phyloP scores from a whole-genome alignment of 768 basidiomycete genomes.

The Asterophora lycoperdoides region DNA sequence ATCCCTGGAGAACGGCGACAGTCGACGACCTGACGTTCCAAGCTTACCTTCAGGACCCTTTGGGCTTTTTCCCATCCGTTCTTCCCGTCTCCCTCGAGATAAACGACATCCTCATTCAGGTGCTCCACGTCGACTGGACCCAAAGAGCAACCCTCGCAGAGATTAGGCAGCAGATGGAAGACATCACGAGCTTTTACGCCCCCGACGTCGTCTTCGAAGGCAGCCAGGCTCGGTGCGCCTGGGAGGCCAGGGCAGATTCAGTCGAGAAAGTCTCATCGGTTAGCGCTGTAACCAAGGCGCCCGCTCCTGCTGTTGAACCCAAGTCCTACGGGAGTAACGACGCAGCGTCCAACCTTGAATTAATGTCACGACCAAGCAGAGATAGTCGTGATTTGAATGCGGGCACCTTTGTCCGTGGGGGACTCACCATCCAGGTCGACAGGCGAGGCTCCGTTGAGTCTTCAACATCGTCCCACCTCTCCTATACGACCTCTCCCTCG shows the following conservation, averaged over 20 bases:
- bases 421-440: not conserved
- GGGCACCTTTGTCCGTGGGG: not conserved
- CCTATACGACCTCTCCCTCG: slow-evolving; percentile 12
- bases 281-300: slow-evolving; percentile 1
- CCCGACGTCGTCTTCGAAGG: slow-evolving; percentile 76
- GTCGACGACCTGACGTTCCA: slow-evolving; percentile 83
- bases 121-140: slow-evolving; percentile 69
- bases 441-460: slow-evolving; percentile 6
- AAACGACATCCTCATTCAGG: slow-evolving; percentile 68
- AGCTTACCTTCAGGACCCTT: slow-evolving; percentile 75
- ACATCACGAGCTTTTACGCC: slow-evolving; percentile 63
- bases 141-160: slow-evolving; percentile 47
- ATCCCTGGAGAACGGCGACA: slow-evolving; percentile 93
- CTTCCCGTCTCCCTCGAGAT: slow-evolving; percentile 75
- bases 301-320: slow-evolving; percentile 2
- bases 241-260: slow-evolving; percentile 62
- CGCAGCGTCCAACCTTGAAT: slow-evolving; percentile 5
- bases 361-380: not conserved
- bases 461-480: slow-evolving; percentile 9
- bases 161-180: slow-evolving; percentile 53
- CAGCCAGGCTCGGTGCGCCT: slow-evolving; percentile 72
- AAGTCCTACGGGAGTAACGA: slow-evolving; percentile 21
- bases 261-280: slow-evolving; percentile 31
- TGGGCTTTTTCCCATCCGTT: slow-evolving; percentile 77
- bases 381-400: not conserved